Conservation (phyloP, 2,329 filamentous ascomycete species). For the Mycogone perniciosa region DNA sequence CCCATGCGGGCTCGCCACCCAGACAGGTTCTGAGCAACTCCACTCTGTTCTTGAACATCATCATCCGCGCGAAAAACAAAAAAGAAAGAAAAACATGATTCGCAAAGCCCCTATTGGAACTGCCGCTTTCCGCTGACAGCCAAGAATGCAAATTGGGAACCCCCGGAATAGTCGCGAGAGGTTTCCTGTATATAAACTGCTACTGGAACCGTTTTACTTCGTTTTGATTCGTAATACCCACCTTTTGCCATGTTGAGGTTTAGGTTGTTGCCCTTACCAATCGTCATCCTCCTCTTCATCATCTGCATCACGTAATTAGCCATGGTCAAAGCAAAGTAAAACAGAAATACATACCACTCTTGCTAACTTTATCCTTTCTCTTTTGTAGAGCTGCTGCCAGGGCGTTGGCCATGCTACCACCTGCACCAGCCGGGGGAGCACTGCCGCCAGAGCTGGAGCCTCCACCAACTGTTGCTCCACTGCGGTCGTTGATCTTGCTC, state of each 20-base stretch:
- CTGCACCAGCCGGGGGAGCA: conserved; percentile 45
- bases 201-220: too few relatives aligned
- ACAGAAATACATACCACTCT: conserved; percentile 70
- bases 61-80: not conserved
- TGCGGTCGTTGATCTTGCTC: conserved; percentile 64
- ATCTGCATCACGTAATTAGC: conserved; percentile 41
- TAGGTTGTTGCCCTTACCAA: conserved; percentile 40
- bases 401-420: conserved; percentile 72
- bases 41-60: not conserved
- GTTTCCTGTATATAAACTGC: not conserved
- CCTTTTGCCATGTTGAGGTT: too few relatives aligned
- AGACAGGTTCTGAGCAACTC: not conserved
- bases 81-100: too few relatives aligned
- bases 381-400: conserved; percentile 71
- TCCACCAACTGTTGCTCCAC: conserved; percentile 53
- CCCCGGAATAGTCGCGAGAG: not conserved
- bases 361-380: conserved; percentile 89
- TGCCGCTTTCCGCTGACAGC: not conserved
- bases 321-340: not conserved
- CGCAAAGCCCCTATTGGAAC: not conserved
- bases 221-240: too few relatives aligned
- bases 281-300: conserved; percentile 74
- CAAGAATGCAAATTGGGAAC: not conserved
- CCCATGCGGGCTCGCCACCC: conserved; percentile 1
- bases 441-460: conserved; percentile 44